Evolutionary conservation across 371 early-diverging fungal species (phyloP).

Genomic region (Mortierella polycephala): DNA sequence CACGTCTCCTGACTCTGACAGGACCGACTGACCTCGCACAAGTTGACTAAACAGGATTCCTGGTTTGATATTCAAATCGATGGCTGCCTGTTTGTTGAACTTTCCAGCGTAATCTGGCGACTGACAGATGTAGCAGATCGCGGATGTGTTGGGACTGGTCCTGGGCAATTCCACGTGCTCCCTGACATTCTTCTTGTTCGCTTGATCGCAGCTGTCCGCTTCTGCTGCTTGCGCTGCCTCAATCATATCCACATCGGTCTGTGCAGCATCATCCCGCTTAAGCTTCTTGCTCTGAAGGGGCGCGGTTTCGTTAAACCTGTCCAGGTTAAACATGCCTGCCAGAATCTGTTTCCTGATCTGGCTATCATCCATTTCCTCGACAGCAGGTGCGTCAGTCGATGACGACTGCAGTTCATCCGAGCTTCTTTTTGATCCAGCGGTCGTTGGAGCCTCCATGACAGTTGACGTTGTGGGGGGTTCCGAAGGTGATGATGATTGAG

Average conservation of each 20-base stretch:
- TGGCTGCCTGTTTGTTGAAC: slow-evolving; percentile 81
- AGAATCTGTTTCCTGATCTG: slow-evolving; percentile 31
- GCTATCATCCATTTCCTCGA: background rate
- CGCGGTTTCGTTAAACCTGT: slow-evolving; percentile 4
- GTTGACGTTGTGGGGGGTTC: slow-evolving; percentile 1
- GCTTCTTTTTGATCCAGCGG: slow-evolving; percentile 30
- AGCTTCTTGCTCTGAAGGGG: slow-evolving; percentile 21
- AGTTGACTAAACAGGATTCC: slow-evolving; percentile 81
- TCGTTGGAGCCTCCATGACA: background rate
- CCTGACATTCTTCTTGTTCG: background rate
- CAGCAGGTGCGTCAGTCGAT: background rate
- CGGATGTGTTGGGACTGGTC: slow-evolving; percentile 57
- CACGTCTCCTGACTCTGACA: slow-evolving; percentile 72
- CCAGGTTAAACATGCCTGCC: slow-evolving; percentile 60
- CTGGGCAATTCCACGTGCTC: slow-evolving; percentile 55
- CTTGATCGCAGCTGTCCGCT: slow-evolving; percentile 6
- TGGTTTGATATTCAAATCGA: slow-evolving; percentile 77
- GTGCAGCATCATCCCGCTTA: slow-evolving; percentile 15
- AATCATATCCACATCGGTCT: slow-evolving; percentile 44
- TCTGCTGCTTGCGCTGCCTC: slow-evolving; percentile 11
- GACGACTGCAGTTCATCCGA: slow-evolving; percentile 20
- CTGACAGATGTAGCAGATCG: slow-evolving; percentile 80
- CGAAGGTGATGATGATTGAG: slow-evolving; percentile 3
- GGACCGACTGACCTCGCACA: slow-evolving; percentile 75
- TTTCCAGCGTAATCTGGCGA: slow-evolving; percentile 85